Base-by-base conservation (phyloP, 345 rosid genomes). In the Garcia nutans region DNA sequence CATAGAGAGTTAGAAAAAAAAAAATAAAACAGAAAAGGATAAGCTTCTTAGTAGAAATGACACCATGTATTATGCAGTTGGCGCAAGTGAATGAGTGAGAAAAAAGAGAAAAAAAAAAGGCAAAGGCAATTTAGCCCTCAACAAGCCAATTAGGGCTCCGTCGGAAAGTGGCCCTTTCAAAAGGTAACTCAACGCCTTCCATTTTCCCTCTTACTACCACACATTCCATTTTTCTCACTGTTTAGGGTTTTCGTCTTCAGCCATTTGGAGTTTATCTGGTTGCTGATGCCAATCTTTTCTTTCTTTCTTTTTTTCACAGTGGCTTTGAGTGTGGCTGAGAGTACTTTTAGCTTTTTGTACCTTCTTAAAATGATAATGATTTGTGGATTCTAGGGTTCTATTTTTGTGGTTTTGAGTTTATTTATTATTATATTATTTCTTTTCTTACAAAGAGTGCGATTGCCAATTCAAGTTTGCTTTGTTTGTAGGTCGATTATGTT, bases 81-180 rank as follows among this genome's bases (percentile, higher is more conserved):
- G 65, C 45, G 49, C 44, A 37, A 47, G 58, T 24, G 41, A 62
- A 26, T 24, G 58, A 23, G 28, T 9, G 66, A 74, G 70, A 33
- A 33, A 31, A 31, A 31, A 31, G 3, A 31, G 71, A 73, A 56
- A 62, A 10, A 63, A 71, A 47, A 72, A 11, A 47, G 62, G 52
- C 44, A 64, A 54, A 59, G 69, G 41, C 33, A 59, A 72, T 13
- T 60, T 9, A 33, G 41, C 33, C 42, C 33, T 8, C 61, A 62
- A 44, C 26, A 24, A 3, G 50, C 70, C 73, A 80, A 80, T 72
- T 63, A 75, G 78, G 62, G 49, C 71, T 83, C 70, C 74, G 84
- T 75, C 80, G 84, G 86, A 81, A 80, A 84, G 84, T 74, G 77
- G 79, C 71, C 77, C 74, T 75, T 12, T 73, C 16, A 57, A 74